These are phyloP conservation scores for Onygena corvina DNA, from an alignment of 2,329 filamentous ascomycete species.

Conservation along the genomic window DNA sequence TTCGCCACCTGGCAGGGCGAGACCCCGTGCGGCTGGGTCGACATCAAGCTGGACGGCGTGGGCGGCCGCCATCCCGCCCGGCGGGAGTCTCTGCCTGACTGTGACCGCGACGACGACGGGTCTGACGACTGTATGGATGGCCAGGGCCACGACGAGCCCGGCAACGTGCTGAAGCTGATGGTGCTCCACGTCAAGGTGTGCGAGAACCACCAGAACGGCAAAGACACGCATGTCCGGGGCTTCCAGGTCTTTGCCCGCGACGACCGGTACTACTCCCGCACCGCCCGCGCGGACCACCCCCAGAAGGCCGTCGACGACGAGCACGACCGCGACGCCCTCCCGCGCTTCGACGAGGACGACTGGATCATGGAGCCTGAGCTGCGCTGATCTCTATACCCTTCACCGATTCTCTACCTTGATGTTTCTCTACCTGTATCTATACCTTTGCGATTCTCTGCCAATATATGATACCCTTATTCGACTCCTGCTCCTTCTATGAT, in stretches of 20 bases:
- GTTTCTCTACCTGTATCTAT: neutral
- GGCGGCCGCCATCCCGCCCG: slow-evolving; percentile 38
- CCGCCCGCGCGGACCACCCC: slow-evolving; percentile 13
- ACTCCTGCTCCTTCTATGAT: too few species aligned
- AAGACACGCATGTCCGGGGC: slow-evolving; percentile 92
- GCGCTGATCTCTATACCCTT: slow-evolving; percentile 25
- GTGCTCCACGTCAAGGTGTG: slow-evolving; percentile 81
- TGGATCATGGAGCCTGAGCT: slow-evolving; percentile 41
- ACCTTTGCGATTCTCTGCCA: neutral
- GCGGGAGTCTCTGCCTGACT: too few species aligned
- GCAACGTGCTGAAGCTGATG: slow-evolving; percentile 70
- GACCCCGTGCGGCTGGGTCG: slow-evolving; percentile 78
- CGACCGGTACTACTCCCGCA: slow-evolving; percentile 25
- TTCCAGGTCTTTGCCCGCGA: slow-evolving; percentile 66
- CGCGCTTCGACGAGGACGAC: slow-evolving; percentile 34
- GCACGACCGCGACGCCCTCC: too few species aligned
- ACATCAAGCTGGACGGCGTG: slow-evolving; percentile 59
- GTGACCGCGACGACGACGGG: neutral
- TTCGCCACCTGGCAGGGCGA: slow-evolving; percentile 71
- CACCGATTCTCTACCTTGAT: too few species aligned
- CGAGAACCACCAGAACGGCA: slow-evolving; percentile 98
- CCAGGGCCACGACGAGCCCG: slow-evolving; percentile 32
- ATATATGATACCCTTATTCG: slow-evolving; percentile 13
- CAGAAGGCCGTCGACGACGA: slow-evolving; percentile 12
- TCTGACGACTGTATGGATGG: slow-evolving; percentile 13